Evolutionary conservation across 805 yeast genomes (phyloP), one percentile per base, ranked within the genome.

Genomic region (Candida ortonii): DNA sequence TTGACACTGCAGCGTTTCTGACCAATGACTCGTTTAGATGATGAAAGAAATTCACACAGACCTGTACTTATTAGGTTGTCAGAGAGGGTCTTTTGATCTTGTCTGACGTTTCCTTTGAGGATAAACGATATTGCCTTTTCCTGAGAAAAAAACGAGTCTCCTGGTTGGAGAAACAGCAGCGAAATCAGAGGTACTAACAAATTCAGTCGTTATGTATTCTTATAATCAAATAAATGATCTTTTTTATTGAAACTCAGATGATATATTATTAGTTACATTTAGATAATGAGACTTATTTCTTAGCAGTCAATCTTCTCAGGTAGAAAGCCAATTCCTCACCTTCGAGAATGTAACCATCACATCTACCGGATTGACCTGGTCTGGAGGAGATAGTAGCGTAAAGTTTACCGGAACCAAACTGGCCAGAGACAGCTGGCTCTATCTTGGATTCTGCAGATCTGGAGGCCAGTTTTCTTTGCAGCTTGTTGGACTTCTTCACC

Each of bases 271-370:
- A 49, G 38, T 33, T 38, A 33, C 27, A 25, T 30, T 27, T 31
- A 34, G 22, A 22, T 25, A 36, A 31, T 20, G 32, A 29, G 33
- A 59, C 61, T 82, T 88, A 90, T 84, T 90, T 93, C 89, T 93
- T 90, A 70, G 96, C 94, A 72, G 96, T 81, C 76, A 93, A 80
- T 87, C 96, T 90, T 84, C 96, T 88, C 73, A 93, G 83, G 96
- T 93, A 93, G 95, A 93, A 93, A 71, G 97, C 97, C 74, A 93
- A 87, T 79, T 93, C 98, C 72, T 93, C 98, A 77, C 98, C 98
- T 81, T 93, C 98, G 71, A 93, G 85, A 76, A 93, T 84, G 94
- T 93, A 93, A 76, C 98, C 98, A 72, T 93, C 98, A 77, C 88
- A 83, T 80, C 98, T 94, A 75, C 98, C 98, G 57, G 95, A 84